Evolutionary conservation across 345 rosid genomes (phyloP), one percentile per base, ranked within the genome.

Genomic region (Salix exigua): DNA sequence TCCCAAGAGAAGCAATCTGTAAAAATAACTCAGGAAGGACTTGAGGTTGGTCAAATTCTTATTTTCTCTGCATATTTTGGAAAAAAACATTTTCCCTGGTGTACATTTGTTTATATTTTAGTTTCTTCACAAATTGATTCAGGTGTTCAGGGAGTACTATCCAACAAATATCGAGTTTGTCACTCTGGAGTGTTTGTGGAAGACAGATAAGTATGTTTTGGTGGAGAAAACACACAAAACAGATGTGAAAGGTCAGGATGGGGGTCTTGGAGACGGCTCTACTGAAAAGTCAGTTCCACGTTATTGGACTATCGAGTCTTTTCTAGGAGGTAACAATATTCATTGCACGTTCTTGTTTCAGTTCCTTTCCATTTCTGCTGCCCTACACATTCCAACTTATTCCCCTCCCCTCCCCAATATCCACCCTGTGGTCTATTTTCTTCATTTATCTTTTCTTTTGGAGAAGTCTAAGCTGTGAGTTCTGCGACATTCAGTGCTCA

Each of bases 131-230:
- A 46, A 72, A 68, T 53, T 62, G 76, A 64, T 77, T 70, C 84
- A 93, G 96, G 87, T 88, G 26, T 91, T 83, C 78, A 86, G 97
- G 40, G 98, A 95, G 83, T 89, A 85, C 46, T 93, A 88, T 81
- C 99, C 97, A 5, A 79, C 81, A 74, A 83, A 82, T 64, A 82
- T 75, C 66, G 91, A 79, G 68, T 87, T 75, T 72, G 55, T 85
- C 69, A 87, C 84, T 42, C 77, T 93, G 50, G 92, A 89, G 63
- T 93, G 91, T 66, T 75, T 77, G 50, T 93, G 96, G 94, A 61
- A 84, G 82, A 85, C 81, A 0, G 91, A 93, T 79, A 93, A 90
- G 76, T 93, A 86, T 71, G 75, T 81, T 18, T 85, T 95, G 82
- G 77, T 85, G 6, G 93, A 93, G 85, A 87, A 60, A 73, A 78